Evolutionary conservation across 495 filamentous ascomycete species (phyloP).

Genomic region (Aspergillus funiculosus): DNA sequence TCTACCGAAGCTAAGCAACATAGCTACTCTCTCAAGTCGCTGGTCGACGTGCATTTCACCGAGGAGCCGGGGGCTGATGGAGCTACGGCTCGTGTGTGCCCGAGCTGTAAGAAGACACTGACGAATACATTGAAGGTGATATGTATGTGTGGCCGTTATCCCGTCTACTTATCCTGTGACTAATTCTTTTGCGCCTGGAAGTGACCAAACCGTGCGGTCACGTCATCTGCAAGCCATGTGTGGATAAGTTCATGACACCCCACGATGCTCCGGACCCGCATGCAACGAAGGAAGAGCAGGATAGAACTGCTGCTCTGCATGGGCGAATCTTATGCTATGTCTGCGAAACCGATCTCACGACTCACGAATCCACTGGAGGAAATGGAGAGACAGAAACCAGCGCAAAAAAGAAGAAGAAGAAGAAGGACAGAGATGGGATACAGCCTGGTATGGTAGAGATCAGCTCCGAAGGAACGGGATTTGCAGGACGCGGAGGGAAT

Average conservation of each 20-base stretch:
- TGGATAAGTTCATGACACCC: conserved; percentile 77
- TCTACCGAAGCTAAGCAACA: conserved; percentile 66
- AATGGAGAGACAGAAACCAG: conserved; percentile 9
- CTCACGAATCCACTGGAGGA: conserved; percentile 10
- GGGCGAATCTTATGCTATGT: conserved; percentile 70
- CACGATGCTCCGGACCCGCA: conserved; percentile 60
- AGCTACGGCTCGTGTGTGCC: conserved; percentile 63
- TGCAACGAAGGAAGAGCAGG: conserved; percentile 48
- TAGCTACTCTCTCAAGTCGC: conserved; percentile 71
- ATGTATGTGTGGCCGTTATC: conserved; percentile 36
- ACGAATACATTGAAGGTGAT: conserved; percentile 79
- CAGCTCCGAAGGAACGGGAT: conserved; percentile 85
- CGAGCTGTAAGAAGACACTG: conserved; percentile 79
- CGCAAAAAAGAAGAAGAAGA: conserved; percentile 31
- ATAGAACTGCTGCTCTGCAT: conserved; percentile 31
- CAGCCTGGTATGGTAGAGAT: conserved; percentile 78
- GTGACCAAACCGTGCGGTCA: conserved; percentile 92
- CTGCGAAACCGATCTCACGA: conserved; percentile 70
- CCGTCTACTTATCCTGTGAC: not conserved
- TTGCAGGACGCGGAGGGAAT: conserved; percentile 78
- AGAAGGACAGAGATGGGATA: conserved; percentile 46
- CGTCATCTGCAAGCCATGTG: conserved; percentile 84
- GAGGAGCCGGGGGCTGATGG: conserved; percentile 56
- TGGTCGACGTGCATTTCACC: conserved; percentile 75
- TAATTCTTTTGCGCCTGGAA: conserved; percentile 9